Base-by-base conservation (phyloP, 2,329 filamentous ascomycete species). In the Fusarium subglutinans region DNA sequence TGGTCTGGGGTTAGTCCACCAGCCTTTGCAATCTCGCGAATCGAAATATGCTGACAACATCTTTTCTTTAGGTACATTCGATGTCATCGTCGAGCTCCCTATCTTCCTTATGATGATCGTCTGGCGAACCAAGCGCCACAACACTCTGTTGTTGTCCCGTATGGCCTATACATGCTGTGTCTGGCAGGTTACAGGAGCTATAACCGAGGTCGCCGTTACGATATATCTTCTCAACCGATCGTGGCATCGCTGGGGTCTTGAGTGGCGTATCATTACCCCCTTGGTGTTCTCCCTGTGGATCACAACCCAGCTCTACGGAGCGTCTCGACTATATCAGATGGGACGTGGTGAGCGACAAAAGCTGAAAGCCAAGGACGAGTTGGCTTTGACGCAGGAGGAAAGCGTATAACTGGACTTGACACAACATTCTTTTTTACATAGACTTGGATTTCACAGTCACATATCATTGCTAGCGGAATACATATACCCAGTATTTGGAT, bases 1-100 rank as follows among this genome's bases (percentile, higher is more conserved):
- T 69, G 66, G 56, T 69, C 37, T 69, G 66, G 66, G 66, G 66
- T 69, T 15, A 35, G 63, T 68, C 20, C 11, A 8, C 13, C 11
- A 6, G 11, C 7, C 8, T 3, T 5, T 8, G 6, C 8, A 15
- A 12, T 22, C 14, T 11, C 2, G 12, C 10, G 18, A 8, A 3
- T 6, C 15, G 3, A 6, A 5, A 2, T 9, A 13, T 33, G 24
- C 64, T 69, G 17, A 63, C 26, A 28, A 1, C 9, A 0, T n/a
- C 2, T 17, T 10, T 33, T 20, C 4, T 6, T 7, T 2, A 68
- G 64, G 64, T 15, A 18, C 55, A 2, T 69, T 69, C 3, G 66
- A 69, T 44, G 64, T 69, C 4, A 35, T 69, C 9, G 64, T 69
- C 26, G 66, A 69, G 17, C 50, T 69, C 7, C 66, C 66, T 3